Base-by-base conservation (phyloP, 169 alveolate genomes). In the Perkinsus marinus region DNA sequence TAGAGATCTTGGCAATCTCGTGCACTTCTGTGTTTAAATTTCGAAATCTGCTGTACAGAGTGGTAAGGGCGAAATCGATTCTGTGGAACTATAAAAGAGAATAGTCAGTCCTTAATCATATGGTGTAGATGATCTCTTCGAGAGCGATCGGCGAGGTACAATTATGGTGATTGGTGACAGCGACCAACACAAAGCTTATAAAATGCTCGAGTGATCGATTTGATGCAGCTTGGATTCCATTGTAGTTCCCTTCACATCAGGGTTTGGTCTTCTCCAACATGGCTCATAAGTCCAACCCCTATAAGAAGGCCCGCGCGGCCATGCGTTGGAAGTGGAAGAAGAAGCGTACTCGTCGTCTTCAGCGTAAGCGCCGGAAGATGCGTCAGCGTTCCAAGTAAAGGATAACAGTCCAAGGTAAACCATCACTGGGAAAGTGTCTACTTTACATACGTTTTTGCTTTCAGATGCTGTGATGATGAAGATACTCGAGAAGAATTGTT, bases 321-420 rank as follows among this genome's bases (percentile, higher is more conserved):
- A 39, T 90, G 69, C 91, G 91, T 47, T 90, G 91, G 91, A 90
- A 90, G 98, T 96, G 98, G 98, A 96, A 96, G 96, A 96, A 96
- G 96, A 96, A 96, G 97, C 95, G 98, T 94, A 96, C 98, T 37
- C 96, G 97, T 68, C 97, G 98, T 93, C 95, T 96, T 90, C 98
- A 96, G 93, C 94, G 97, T 68, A 96, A 96, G 94, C 95, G 98
- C 91, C 95, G 98, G 93, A 96, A 96, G 95, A 96, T 96, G 98
- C 93, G 98, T 93, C 98, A 96, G 91, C 94, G 98, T 90, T 96
- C 97, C 90, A 95, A 97, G 93, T 96, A 91, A 95, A 41, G 19
- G 10, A 41, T 10, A 41, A 41, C 46, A 57, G 79, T 30, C 7
- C 7, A 57, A 16, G 79, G 79, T 57, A 57, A 26, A 16, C 34